Evolutionary conservation across 2,329 filamentous ascomycete species (phyloP).

Genomic region (Fusarium longipes): DNA sequence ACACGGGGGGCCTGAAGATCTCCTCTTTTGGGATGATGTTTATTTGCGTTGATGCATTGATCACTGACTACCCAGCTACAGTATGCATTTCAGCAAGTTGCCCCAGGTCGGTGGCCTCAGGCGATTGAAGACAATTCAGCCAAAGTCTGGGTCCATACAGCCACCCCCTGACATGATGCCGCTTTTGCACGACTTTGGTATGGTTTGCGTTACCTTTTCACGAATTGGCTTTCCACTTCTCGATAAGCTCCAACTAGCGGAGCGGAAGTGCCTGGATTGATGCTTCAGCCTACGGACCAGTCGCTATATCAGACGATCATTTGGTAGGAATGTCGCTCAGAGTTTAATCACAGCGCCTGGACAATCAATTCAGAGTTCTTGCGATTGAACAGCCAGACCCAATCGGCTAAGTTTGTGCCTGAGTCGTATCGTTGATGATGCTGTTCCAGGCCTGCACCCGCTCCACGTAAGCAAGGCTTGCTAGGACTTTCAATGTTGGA

Average conservation of each 20-base stretch:
- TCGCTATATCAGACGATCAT: constrained; percentile 5
- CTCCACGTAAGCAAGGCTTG: constrained; percentile 14
- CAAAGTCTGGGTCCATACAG: constrained; percentile 10
- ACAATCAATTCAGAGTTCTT: neutral
- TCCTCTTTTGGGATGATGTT: neutral
- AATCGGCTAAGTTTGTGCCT: constrained; percentile 1
- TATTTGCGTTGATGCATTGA: constrained; percentile 12
- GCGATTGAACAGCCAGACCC: neutral
- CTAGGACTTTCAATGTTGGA: constrained; percentile 13
- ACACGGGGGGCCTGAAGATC: constrained; percentile 3
- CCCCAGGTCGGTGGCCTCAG: constrained; percentile 23
- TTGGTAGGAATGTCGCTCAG: constrained; percentile 28
- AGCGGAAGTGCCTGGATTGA: constrained; percentile 30
- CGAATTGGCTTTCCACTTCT: constrained; percentile 25
- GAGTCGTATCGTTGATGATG: neutral
- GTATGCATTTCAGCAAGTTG: constrained; percentile 11
- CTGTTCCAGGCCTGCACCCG: neutral
- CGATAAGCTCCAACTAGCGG: constrained; percentile 26
- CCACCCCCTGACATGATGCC: constrained; percentile 34
- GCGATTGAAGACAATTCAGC: neutral
- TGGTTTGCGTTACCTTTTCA: constrained; percentile 12
- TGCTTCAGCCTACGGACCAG: constrained; percentile 30
- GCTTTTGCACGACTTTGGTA: constrained; percentile 23
- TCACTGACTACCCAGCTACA: neutral
- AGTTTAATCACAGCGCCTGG: constrained; percentile 19